These are phyloP conservation scores for Collybia sp. DNA, from an alignment of 768 basidiomycete genomes.

Conservation along the genomic window DNA sequence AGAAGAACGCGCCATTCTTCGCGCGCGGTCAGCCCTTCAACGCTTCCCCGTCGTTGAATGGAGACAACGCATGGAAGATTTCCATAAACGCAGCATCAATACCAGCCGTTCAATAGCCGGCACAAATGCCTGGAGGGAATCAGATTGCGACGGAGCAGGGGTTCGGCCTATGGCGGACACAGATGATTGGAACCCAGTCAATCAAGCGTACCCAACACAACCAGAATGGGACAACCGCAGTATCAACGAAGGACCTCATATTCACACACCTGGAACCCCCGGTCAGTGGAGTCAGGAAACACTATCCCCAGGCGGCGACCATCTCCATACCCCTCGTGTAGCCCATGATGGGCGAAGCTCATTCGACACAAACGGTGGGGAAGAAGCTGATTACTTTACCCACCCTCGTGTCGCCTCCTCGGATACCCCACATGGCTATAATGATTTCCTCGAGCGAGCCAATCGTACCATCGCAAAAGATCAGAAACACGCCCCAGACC, in stretches of 20 bases:
- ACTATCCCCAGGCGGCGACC: conserved; percentile 39
- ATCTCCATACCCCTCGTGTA: conserved; percentile 24
- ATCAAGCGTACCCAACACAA: conserved; percentile 58
- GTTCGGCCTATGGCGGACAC: conserved; percentile 53
- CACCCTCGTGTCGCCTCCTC: conserved; percentile 26
- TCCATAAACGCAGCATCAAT: conserved; percentile 81
- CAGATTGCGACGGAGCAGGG: conserved; percentile 54
- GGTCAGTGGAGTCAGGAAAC: conserved; percentile 60
- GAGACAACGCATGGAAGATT: conserved; percentile 94
- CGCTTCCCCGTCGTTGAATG: conserved; percentile 98
- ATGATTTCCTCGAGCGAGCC: conserved; percentile 80
- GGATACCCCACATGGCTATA: conserved; percentile 46
- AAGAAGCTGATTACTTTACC: conserved; percentile 52
- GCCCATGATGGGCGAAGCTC: conserved; percentile 33
- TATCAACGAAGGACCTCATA: conserved; percentile 32
- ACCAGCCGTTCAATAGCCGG: conserved; percentile 68
- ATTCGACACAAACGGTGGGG: conserved; percentile 48
- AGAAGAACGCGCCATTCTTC: conserved; percentile 88
- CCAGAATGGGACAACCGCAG: conserved; percentile 78
- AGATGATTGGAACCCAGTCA: conserved; percentile 78
- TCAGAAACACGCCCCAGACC: conserved; percentile 75
- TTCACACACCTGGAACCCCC: conserved; percentile 48
- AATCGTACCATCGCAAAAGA: conserved; percentile 82
- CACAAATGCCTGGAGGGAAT: conserved; percentile 70
- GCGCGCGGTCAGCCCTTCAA: conserved; percentile 90